Evolutionary conservation across 2,329 filamentous ascomycete species (phyloP).

Genomic region (Ophiosphaerella herpotricha): DNA sequence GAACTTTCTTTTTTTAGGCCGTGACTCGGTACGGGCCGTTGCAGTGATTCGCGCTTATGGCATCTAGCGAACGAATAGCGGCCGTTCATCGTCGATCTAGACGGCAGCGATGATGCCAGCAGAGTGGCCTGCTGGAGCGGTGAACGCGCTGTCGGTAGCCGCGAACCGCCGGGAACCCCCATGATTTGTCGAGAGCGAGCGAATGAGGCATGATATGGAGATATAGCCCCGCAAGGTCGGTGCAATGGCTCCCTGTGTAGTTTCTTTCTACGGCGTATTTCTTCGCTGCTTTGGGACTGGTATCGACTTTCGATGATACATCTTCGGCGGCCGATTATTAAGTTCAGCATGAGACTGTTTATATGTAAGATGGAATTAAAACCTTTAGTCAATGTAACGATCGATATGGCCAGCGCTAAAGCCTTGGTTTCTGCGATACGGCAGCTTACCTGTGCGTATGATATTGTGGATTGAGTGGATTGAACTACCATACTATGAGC

Average conservation of each 20-base stretch:
- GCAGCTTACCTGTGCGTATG: too few relatives aligned
- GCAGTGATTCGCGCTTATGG: conserved; percentile 34
- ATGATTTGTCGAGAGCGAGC: conserved; percentile 18
- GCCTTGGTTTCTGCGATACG: neutral
- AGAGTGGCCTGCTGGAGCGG: conserved; percentile 17
- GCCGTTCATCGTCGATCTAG: conserved; percentile 10
- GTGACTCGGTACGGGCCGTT: conserved; percentile 43
- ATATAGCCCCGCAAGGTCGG: neutral
- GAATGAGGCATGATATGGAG: conserved; percentile 7
- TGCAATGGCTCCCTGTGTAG: conserved; percentile 2
- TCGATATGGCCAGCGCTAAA: conserved; percentile 11
- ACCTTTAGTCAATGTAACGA: conserved; percentile 25
- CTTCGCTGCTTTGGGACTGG: conserved; percentile 12
- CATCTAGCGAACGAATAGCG: conserved; percentile 37
- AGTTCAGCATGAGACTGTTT: neutral
- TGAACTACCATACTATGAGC: too few relatives aligned
- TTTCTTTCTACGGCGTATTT: conserved; percentile 7
- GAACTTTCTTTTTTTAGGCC: conserved; percentile 33
- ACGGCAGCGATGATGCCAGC: conserved; percentile 10
- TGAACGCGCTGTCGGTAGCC: conserved; percentile 6
- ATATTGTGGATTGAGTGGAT: too few relatives aligned
- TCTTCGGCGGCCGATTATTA: conserved; percentile 1
- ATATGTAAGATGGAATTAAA: neutral
- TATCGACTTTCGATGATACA: conserved; percentile 2
- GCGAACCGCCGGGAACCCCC: conserved; percentile 6